Conservation (phyloP, 164 flowering plant species). For the Tetracentron sinense region DNA sequence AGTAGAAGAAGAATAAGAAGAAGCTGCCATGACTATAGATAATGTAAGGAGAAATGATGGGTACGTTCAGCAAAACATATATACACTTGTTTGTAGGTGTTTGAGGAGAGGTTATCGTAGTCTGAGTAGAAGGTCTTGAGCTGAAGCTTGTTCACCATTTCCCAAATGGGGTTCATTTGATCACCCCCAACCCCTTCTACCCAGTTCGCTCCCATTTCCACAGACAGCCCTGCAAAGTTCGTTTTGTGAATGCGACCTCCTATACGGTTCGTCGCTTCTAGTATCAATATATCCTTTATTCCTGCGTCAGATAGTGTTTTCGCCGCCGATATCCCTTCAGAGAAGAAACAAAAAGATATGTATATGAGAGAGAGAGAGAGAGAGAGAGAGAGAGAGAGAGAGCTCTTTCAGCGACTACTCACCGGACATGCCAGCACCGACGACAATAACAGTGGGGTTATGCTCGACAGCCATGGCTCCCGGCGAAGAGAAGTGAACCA, state of each 20-base stretch:
- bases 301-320: conserved; percentile 19
- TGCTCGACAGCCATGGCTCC: not conserved
- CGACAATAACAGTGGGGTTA: not conserved
- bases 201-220: conserved; percentile 27
- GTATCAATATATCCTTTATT: conserved; percentile 20
- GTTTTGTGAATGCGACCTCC: conserved; percentile 19
- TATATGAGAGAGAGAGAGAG: not conserved
- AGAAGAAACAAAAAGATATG: not conserved
- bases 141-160: conserved; percentile 19
- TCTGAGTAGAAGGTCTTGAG: conserved; percentile 7
- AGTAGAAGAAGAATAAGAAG: not conserved
- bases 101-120: conserved; percentile 4
- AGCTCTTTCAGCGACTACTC: too few relatives aligned
- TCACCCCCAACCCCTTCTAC: conserved; percentile 20
- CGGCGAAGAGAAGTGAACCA: too few relatives aligned
- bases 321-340: conserved; percentile 12
- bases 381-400: too few relatives aligned
- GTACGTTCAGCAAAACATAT: not conserved
- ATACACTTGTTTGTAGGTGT: conserved; percentile 15
- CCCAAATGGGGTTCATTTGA: conserved; percentile 18
- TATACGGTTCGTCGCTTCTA: conserved; percentile 18
- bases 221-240: conserved; percentile 17
- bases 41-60: not conserved
- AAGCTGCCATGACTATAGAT: too few relatives aligned
- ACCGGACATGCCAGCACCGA: not conserved